phyloP scores from a whole-genome alignment of 2,329 filamentous ascomycete species.

The Fusarium gaditjirri region DNA sequence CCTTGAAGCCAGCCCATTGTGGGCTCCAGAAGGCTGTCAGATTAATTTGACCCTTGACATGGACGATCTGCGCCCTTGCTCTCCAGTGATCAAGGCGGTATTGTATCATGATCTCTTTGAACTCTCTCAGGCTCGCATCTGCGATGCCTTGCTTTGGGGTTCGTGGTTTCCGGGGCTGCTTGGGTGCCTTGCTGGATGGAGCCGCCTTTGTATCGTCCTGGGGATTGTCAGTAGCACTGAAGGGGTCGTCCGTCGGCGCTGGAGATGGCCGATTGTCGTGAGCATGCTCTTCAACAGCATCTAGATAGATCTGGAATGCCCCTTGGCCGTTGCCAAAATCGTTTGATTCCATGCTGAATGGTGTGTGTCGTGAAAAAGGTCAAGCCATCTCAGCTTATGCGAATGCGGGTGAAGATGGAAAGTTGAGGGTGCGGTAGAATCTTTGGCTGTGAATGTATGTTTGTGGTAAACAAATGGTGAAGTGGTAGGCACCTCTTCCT shows the following conservation, averaged over 20 bases:
- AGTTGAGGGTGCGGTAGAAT: background rate
- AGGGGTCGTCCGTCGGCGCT: background rate
- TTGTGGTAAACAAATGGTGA: constrained; percentile 4
- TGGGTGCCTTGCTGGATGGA: background rate
- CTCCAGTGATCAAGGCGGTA: constrained; percentile 34
- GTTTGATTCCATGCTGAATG: constrained; percentile 10
- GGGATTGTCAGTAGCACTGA: background rate
- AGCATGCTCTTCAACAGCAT: background rate
- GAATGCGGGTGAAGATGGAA: background rate
- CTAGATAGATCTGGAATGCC: background rate
- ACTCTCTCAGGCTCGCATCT: constrained; percentile 5
- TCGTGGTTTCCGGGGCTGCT: background rate
- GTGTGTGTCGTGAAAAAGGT: background rate
- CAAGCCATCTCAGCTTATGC: background rate
- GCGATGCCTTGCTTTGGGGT: background rate
- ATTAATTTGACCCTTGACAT: constrained; percentile 29
- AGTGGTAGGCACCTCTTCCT: background rate
- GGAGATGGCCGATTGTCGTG: background rate
- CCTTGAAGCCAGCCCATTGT: constrained; percentile 9
- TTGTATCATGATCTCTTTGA: constrained; percentile 34
- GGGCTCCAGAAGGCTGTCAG: constrained; percentile 37
- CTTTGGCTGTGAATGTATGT: background rate
- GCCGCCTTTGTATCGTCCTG: background rate
- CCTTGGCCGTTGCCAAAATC: background rate
- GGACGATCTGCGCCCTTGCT: constrained; percentile 32